Base-by-base conservation (phyloP, 192 early-diverging fungal species). In the Coemansia sp. region DNA sequence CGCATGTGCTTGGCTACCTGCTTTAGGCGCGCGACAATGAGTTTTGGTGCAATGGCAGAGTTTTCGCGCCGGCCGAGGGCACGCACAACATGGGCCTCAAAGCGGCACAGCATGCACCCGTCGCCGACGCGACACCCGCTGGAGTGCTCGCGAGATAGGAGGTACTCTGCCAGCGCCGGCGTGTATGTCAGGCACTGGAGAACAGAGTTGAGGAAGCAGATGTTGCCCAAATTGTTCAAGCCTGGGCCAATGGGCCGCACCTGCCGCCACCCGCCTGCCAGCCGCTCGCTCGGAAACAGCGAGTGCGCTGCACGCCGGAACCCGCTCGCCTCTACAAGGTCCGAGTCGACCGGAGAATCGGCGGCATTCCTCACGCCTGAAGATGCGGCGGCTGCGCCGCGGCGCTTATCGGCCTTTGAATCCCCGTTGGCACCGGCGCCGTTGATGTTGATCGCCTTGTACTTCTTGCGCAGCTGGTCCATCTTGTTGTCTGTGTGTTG, bases 161-260 rank as follows among this genome's bases (percentile, higher is more conserved):
- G 52, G 46, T 82, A 83, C 53, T 89, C 82, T 25, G 84, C 81
- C 24, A 91, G 60, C 2, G 85, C 79, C 28, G 89, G 81, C 7
- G 87, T 86, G 64, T 89, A 87, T 13, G 84, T 84, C 47, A 91
- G 67, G 50, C 85, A 87, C 56, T 91, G 85, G 17, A 91, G 74
- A 1, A 86, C 81, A 7, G 87, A 84, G 66, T 91, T 91, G n/a
- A 88, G 53, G 51, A 86, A 91, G 49, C 89, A 91, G 3, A 87
- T 88, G 44, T 89, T 89, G 26, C 83, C 82, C 46, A 83, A 78
- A 50, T 91, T 89, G 51, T 74, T 59, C 27, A 91, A 62, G 9
- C 87, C 87, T 8, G 84, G 79, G 5, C 87, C 88, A 23, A 87
- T 80, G 8, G 78, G 56, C 15, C 80, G 74, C 38, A 77, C 62